Evolutionary conservation across 768 basidiomycete species (phyloP).

Genomic region (Mrakia gelida): DNA sequence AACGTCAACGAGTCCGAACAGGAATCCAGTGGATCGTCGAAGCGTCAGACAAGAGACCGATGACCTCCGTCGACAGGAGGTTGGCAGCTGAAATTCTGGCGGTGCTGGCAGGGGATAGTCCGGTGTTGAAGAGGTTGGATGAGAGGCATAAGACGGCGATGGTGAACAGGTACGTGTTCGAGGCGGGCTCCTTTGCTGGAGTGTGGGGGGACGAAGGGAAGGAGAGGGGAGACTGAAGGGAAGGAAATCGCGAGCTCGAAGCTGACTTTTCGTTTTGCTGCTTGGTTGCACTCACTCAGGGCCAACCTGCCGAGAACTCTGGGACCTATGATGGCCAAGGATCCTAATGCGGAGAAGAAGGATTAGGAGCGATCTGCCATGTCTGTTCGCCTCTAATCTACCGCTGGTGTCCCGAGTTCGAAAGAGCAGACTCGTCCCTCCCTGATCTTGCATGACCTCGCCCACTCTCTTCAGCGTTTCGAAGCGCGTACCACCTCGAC

Average conservation of each 20-base stretch:
- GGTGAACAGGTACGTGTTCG: constrained; percentile 56
- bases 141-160: constrained; percentile 65
- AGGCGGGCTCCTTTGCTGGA: background rate
- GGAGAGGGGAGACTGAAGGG: background rate
- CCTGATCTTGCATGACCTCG: too few relatives aligned
- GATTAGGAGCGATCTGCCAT: too few relatives aligned
- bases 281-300: background rate
- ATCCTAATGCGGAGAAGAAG: background rate
- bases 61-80: constrained; percentile 61
- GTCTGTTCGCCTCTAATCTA: too few relatives aligned
- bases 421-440: too few relatives aligned
- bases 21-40: constrained; percentile 70
- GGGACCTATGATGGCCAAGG: background rate
- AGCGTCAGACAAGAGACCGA: constrained; percentile 56
- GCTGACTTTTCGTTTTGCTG: background rate
- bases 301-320: background rate
- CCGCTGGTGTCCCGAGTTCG: too few relatives aligned
- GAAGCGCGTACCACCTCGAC: too few relatives aligned
- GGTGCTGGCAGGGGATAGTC: constrained; percentile 57
- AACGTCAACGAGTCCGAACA: constrained; percentile 68
- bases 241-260: background rate
- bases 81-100: constrained; percentile 73
- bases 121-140: constrained; percentile 59
- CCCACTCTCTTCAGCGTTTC: too few relatives aligned
- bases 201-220: background rate